Conservation (phyloP, 768 basidiomycete genomes). For the Leccinum boreale region DNA sequence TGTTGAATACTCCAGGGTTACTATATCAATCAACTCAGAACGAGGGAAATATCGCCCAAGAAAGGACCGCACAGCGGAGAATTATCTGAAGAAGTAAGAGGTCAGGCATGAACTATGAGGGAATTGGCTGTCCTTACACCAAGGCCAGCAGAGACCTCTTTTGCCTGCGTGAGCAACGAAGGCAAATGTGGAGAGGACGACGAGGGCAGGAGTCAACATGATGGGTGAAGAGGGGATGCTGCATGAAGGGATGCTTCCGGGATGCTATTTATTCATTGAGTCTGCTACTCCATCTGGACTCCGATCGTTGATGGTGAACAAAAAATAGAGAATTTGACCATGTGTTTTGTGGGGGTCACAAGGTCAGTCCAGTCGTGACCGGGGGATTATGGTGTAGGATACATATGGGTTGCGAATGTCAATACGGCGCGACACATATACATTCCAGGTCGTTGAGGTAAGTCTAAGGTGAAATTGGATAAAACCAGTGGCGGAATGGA, state of each 20-base stretch:
- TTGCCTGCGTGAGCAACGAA: slow-evolving; percentile 32
- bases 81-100: slow-evolving; percentile 20
- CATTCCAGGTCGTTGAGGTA: neutral
- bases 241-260: neutral
- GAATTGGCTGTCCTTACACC: slow-evolving; percentile 19
- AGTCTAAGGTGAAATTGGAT: neutral
- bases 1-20: slow-evolving; percentile 31
- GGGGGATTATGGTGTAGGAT: neutral
- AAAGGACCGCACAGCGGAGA: slow-evolving; percentile 24
- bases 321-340: neutral
- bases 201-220: slow-evolving; percentile 21
- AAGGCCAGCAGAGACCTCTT: slow-evolving; percentile 37
- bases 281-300: neutral
- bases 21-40: slow-evolving; percentile 13
- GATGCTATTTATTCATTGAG: slow-evolving; percentile 12
- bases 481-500: neutral
- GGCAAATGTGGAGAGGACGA: slow-evolving; percentile 17
- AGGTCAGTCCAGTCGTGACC: neutral
- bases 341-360: neutral
- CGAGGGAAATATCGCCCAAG: neutral
- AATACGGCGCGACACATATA: neutral
- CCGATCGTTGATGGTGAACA: neutral
- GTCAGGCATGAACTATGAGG: neutral
- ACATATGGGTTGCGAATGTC: neutral
- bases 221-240: neutral